Conservation (phyloP, 176 grass and related monocot species). For the Tillandsia leiboldiana region DNA sequence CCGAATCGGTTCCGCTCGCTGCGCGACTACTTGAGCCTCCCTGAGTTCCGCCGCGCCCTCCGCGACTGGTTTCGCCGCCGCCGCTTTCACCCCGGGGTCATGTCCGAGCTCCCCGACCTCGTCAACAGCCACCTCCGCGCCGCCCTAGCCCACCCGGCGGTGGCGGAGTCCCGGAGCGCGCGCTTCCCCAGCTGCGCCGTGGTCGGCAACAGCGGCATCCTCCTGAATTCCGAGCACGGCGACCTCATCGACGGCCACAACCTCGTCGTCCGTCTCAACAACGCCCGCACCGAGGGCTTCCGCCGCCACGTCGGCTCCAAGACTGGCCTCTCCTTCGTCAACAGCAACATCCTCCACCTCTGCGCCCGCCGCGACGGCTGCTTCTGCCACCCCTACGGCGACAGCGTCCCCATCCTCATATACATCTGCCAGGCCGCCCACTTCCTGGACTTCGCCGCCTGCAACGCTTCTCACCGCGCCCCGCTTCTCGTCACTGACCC, state of each 20-base stretch:
- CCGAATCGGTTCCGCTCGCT: not conserved
- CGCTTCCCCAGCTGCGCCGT: constrained; percentile 67
- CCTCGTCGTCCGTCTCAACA: constrained; percentile 86
- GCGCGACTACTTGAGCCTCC: constrained; percentile 25
- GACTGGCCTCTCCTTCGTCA: constrained; percentile 81
- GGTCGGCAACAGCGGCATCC: constrained; percentile 91
- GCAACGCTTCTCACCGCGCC: constrained; percentile 50
- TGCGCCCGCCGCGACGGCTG: constrained; percentile 51
- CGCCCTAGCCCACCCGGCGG: constrained; percentile 21
- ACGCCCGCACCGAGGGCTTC: constrained; percentile 57
- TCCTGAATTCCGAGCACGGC: constrained; percentile 49
- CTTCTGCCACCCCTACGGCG: constrained; percentile 89
- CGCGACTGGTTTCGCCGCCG: constrained; percentile 57
- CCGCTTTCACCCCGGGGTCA: constrained; percentile 53
- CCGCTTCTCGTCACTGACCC: constrained; percentile 64
- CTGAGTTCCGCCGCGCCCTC: constrained; percentile 42
- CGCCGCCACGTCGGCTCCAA: constrained; percentile 46
- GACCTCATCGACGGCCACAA: constrained; percentile 67
- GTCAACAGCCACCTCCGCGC: constrained; percentile 26
- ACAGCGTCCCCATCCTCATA: constrained; percentile 57
- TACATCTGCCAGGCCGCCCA: constrained; percentile 88
- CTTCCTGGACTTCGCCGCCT: constrained; percentile 71
- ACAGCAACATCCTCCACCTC: constrained; percentile 91
- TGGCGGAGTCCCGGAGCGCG: too few species aligned
- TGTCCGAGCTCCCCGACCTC: constrained; percentile 20